Conservation (phyloP, 352 stramenopile genomes). For the Phytopythium oedochilum region DNA sequence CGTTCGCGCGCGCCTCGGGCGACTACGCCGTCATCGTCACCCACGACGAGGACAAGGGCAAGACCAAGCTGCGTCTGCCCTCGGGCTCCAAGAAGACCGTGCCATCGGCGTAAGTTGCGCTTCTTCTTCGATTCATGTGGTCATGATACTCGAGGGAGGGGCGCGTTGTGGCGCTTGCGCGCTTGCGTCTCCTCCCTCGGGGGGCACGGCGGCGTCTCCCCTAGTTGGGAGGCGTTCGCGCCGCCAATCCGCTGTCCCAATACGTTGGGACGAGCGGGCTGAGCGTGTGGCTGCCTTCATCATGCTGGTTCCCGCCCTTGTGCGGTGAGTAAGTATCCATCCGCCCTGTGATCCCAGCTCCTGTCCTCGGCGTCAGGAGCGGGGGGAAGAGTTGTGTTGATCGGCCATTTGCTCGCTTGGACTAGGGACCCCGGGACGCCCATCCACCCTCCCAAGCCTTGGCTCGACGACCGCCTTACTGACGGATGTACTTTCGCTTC, state of each 20-base stretch:
- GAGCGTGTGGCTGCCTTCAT: constrained; percentile 38
- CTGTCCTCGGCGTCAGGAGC: background rate
- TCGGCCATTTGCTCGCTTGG: constrained; percentile 6
- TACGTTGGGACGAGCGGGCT: constrained; percentile 6
- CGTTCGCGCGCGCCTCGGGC: constrained; percentile 95
- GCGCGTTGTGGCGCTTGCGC: background rate
- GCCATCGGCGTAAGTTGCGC: constrained; percentile 81
- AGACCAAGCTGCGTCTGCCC: constrained; percentile 93
- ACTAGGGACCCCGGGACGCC: background rate
- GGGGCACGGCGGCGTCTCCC: constrained; percentile 35
- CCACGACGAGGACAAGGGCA: constrained; percentile 98
- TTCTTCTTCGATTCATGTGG: constrained; percentile 9
- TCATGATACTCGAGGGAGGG: constrained; percentile 18
- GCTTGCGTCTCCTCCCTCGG: constrained; percentile 4
- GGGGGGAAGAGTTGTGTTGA: constrained; percentile 6
- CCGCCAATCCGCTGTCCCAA: constrained; percentile 7
- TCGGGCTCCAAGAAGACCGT: constrained; percentile 98
- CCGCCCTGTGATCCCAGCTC: constrained; percentile 9
- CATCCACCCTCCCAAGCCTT: no score
- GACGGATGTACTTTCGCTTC: no score
- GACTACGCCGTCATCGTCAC: constrained; percentile 98
- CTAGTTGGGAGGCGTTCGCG: constrained; percentile 16
- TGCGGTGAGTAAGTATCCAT: constrained; percentile 85
- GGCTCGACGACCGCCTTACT: constrained; percentile 11
- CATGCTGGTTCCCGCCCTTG: constrained; percentile 41